A percentile compares a stretch with the other conserved stretches of the same genome.
These are phyloP conservation scores for Ascocoryne sarcoides DNA, from an alignment of 2,329 filamentous ascomycete genomes.

Conservation along the genomic window DNA sequence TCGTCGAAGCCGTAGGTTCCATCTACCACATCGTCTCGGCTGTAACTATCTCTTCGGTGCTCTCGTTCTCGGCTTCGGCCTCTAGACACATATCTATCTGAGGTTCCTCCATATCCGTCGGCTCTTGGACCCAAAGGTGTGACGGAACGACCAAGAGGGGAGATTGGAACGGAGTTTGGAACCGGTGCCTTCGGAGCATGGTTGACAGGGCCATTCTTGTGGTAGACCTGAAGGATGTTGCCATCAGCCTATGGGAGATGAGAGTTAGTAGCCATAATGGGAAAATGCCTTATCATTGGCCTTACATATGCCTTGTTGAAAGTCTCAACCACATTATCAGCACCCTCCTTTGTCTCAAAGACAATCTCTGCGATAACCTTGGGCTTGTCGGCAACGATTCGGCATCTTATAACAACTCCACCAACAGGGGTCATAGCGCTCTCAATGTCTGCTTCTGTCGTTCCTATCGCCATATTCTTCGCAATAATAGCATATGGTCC, in stretches of 20 bases:
- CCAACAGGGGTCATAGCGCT: slow-evolving; percentile 71
- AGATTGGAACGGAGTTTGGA: not conserved
- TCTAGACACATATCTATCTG: slow-evolving; percentile 20
- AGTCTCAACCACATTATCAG: slow-evolving; percentile 63
- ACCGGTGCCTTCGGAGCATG: not conserved
- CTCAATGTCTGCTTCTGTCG: slow-evolving; percentile 74
- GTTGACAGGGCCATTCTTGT: slow-evolving; percentile 42
- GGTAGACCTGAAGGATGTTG: slow-evolving; percentile 62
- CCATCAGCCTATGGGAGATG: slow-evolving; percentile 57
- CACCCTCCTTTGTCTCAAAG: slow-evolving; percentile 63
- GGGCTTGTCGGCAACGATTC: slow-evolving; percentile 56
- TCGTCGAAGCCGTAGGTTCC: slow-evolving; percentile 30
- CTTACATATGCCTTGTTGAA: slow-evolving; percentile 73
- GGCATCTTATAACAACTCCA: slow-evolving; percentile 58
- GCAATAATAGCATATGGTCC: slow-evolving; percentile 66
- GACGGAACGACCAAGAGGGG: slow-evolving; percentile 8
- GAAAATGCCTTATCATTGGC: slow-evolving; percentile 10
- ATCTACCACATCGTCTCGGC: slow-evolving; percentile 26
- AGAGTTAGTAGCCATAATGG: not conserved
- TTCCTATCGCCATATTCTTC: slow-evolving; percentile 75
- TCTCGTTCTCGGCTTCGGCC: slow-evolving; percentile 16
- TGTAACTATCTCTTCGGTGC: slow-evolving; percentile 14
- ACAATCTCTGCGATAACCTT: slow-evolving; percentile 71
- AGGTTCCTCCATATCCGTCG: slow-evolving; percentile 14
- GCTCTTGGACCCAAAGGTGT: slow-evolving; percentile 26